Conservation (phyloP, 2,329 filamentous ascomycete species). For the Talaromyces sp. region DNA sequence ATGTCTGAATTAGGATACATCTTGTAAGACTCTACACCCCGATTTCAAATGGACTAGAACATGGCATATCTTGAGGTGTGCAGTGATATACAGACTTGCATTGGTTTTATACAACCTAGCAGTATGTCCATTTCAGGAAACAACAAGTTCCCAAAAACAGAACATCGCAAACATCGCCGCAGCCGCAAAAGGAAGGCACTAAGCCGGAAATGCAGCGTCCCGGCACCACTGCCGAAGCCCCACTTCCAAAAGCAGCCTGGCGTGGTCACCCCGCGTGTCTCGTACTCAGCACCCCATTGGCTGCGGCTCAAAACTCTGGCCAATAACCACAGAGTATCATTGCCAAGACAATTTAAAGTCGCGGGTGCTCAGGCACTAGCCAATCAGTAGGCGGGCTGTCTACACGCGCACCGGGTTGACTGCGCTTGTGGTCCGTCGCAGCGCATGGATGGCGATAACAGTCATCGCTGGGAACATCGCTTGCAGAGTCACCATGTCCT, state of each 20-base stretch:
- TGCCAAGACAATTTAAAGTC: not conserved
- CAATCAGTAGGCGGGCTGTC: not conserved
- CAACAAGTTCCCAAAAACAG: not conserved
- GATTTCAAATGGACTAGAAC: too few relatives aligned
- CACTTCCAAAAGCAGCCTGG: not conserved
- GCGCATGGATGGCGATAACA: not conserved
- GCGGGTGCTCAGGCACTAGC: not conserved
- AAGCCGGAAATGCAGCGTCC: not conserved
- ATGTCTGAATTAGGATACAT: too few relatives aligned
- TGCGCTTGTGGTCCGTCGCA: not conserved
- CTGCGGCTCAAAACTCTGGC: not conserved
- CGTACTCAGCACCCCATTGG: not conserved
- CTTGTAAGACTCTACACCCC: too few relatives aligned
- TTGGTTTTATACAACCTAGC: too few relatives aligned
- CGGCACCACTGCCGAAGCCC: not conserved
- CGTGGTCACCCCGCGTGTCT: not conserved
- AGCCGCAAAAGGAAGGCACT: not conserved
- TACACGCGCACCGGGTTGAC: not conserved
- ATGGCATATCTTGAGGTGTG: too few relatives aligned
- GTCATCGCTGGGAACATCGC: not conserved
- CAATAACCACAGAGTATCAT: not conserved
- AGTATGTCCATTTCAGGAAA: not conserved
- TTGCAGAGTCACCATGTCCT: not conserved
- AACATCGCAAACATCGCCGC: not conserved
- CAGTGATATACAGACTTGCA: too few relatives aligned